phyloP scores from a whole-genome alignment of 768 basidiomycete species.

The Serendipita vermifera region DNA sequence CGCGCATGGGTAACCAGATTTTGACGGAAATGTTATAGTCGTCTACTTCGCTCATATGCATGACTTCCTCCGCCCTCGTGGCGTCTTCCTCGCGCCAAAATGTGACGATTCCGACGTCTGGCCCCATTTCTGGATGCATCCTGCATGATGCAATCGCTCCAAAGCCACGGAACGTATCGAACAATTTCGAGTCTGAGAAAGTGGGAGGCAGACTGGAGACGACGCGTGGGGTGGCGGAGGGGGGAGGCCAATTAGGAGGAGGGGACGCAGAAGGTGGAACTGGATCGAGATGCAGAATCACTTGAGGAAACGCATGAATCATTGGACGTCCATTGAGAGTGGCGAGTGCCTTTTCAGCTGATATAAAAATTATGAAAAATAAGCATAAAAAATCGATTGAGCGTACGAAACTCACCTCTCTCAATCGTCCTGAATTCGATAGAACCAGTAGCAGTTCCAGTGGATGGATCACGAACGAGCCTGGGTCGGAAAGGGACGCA shows the following conservation, averaged over 20 bases:
- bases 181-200: conserved; percentile 59
- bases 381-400: conserved; percentile 11
- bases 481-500: conserved; percentile 75
- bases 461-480: conserved; percentile 47
- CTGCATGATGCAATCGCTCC: conserved; percentile 73
- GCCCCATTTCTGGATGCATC: conserved; percentile 54
- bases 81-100: conserved; percentile 85
- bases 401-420: conserved; percentile 1
- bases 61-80: conserved; percentile 57
- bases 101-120: conserved; percentile 67
- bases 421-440: conserved; percentile 36
- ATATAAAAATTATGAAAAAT: conserved; percentile 5
- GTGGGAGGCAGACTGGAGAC: conserved; percentile 69
- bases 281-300: conserved; percentile 59
- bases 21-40: conserved; percentile 79
- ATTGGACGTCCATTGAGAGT: conserved; percentile 67
- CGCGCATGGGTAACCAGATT: conserved; percentile 54
- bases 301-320: conserved; percentile 44
- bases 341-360: conserved; percentile 82
- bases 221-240: conserved; percentile 62
- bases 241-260: conserved; percentile 60
- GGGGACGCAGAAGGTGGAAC: conserved; percentile 63
- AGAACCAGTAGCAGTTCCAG: conserved; percentile 46
- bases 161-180: conserved; percentile 72
- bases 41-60: conserved; percentile 74